phyloP scores from a whole-genome alignment of 2,329 filamentous ascomycete species.

The Pseudogymnoascus sp. region DNA sequence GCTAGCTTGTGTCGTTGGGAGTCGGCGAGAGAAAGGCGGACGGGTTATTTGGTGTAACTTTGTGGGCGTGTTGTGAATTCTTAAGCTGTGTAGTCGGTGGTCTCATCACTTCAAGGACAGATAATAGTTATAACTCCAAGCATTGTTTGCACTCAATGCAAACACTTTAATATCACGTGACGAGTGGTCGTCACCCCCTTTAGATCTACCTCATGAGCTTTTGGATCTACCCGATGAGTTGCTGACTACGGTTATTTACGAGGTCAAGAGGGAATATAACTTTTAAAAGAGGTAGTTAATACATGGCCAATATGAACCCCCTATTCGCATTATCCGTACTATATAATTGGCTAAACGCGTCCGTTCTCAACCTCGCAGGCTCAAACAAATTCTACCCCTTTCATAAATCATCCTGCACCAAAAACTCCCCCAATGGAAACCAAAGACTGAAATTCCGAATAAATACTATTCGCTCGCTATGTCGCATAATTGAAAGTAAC shows the following conservation, averaged over 20 bases:
- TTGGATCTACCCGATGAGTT: neutral
- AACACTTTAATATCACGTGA: neutral
- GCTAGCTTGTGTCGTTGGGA: neutral
- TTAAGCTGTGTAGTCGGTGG: neutral
- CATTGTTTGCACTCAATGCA: neutral
- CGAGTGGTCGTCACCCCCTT: too few species aligned
- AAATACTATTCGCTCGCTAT: constrained; percentile 4
- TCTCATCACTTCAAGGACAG: constrained; percentile 4
- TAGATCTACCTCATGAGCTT: neutral
- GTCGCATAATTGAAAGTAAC: neutral
- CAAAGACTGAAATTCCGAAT: neutral
- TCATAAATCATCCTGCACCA: neutral
- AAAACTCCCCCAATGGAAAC: neutral
- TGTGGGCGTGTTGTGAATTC: neutral
- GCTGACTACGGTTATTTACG: neutral
- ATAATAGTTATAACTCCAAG: constrained; percentile 1
- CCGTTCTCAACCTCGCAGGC: neutral
- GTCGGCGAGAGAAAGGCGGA: neutral
- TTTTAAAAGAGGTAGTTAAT: neutral
- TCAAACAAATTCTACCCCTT: neutral
- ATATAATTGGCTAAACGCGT: neutral
- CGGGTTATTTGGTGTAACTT: neutral
- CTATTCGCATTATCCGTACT: neutral
- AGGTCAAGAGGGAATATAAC: neutral
- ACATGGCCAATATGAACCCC: neutral